Evolutionary conservation across 2,329 filamentous ascomycete species (phyloP), one percentile per base, ranked within the genome.

Genomic region (Tolypocladium tropicale): DNA sequence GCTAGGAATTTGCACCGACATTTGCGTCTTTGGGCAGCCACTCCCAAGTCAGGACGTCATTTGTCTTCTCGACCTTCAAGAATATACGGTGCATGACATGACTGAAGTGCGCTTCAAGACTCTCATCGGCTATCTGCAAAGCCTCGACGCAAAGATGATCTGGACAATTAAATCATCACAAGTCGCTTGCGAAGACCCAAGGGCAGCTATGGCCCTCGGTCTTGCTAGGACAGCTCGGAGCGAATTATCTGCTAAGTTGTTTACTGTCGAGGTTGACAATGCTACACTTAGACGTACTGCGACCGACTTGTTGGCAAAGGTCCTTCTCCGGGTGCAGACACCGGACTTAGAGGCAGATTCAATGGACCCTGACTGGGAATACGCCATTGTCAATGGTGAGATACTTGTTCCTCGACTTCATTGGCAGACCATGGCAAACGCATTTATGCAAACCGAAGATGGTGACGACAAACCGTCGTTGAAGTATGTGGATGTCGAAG

Each of bases 331-430:
- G 4, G 21, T 23, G 4, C 51, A 50, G 12, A 16, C 21, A 4
- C n/a, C 16, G 16, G 37, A 50, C 3, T 28, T 52, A n/a, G 16
- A 51, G 21, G n/a, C 36, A 6, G 34, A 46, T 9, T 46, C 18
- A 7, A 58, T 58, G 50, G 54, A 56, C 18, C 56, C 53, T 2
- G 56, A 58, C 28, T 56, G 52, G 54, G 56, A 58, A 30, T 58
- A 48, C 34, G 52, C 56, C 11, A 18, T 56, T 9, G 23, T 56
- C 2, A 52, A 49, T 30, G 34, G 54, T 9, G 23, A 56, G 51
- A 12, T 58, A 18, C 39, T 56, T 18, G 54, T 58, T 23, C 56
- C 56, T 9, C 14, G 56, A 32, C 23, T 58, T 34, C 56, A 58
- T 46, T 58, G 56, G 56, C 34, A 58, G 51, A 55, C 56, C 2